Percentiles rank a stretch among this genome's conserved stretches.
phyloP scores from a whole-genome alignment of 495 filamentous ascomycete genomes.

The Neurospora sp. region DNA sequence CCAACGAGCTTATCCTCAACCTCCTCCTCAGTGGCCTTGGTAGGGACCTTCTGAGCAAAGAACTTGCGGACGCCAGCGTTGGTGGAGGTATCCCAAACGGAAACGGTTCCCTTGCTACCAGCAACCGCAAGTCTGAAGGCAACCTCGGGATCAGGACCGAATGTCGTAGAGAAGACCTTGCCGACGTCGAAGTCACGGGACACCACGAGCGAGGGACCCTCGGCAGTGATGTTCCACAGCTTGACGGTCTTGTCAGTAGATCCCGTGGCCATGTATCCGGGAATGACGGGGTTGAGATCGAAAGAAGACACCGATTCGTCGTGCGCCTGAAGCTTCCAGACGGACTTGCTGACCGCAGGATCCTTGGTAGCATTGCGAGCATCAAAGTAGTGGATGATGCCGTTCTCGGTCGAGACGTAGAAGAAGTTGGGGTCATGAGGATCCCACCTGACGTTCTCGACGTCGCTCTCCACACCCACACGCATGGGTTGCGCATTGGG shows the following conservation, averaged over 20 bases:
- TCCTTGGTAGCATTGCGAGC: slow-evolving; percentile 55
- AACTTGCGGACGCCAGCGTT: slow-evolving; percentile 80
- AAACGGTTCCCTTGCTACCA: slow-evolving; percentile 86
- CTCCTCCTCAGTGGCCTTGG: slow-evolving; percentile 37
- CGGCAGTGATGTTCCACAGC: slow-evolving; percentile 83
- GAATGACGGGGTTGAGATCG: slow-evolving; percentile 79
- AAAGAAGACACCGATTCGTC: slow-evolving; percentile 92
- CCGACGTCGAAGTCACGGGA: slow-evolving; percentile 85
- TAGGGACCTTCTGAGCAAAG: slow-evolving; percentile 64
- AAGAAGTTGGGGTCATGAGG: slow-evolving; percentile 86
- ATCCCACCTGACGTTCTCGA: slow-evolving; percentile 88
- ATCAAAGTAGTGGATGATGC: slow-evolving; percentile 82
- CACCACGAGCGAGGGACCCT: slow-evolving; percentile 77
- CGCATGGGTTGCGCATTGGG: slow-evolving; percentile 66
- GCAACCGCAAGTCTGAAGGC: slow-evolving; percentile 87
- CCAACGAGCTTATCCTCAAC: slow-evolving; percentile 70
- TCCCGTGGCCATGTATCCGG: slow-evolving; percentile 85
- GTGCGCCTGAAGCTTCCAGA: slow-evolving; percentile 93
- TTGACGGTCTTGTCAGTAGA: slow-evolving; percentile 92
- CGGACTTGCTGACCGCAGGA: slow-evolving; percentile 64
- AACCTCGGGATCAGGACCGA: slow-evolving; percentile 81
- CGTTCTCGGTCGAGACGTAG: slow-evolving; percentile 87
- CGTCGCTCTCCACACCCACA: slow-evolving; percentile 90
- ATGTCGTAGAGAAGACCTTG: slow-evolving; percentile 83
- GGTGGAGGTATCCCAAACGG: slow-evolving; percentile 95